Evolutionary conservation across 768 basidiomycete genomes (phyloP), one percentile per base, ranked within the genome.

Genomic region (Lactarius akahatsu): DNA sequence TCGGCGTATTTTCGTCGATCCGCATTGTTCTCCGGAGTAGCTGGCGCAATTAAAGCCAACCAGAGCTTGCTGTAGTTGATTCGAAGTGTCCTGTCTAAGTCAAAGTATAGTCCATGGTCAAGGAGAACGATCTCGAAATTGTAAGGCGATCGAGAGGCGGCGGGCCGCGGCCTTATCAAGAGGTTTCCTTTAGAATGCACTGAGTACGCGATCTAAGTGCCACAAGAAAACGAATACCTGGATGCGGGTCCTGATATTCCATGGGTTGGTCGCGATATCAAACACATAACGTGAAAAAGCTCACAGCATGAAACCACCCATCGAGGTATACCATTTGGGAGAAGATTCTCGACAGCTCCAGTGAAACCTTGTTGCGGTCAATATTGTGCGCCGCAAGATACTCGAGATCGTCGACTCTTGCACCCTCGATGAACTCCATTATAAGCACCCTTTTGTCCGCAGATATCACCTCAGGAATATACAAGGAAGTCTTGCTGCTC

Each of bases 61-160:
- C 96, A 98, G 57, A 98, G 82, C 79, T 89, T 87, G 80, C 88
- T 83, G 72, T 93, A 93, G 74, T 93, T 91, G 59, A 92, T 82
- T 28, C 96, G 86, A 5, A 98, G 79, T 50, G 88, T 81, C 23
- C 85, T 78, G 63, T 93, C 88, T 4, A 99, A 80, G 73, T 97
- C 95, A 71, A 98, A 98, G 76, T 98, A 96, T 20, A 94, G 79
- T 4, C 93, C 96, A 70, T 98, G 96, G 73, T 99, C 97, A 67
- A 99, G 80, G 1, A 98, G 82, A 30, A 93, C 95, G 59, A 98
- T 91, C 74, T 99, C 97, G 71, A 98, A 98, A 74, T 98, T 98
- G 78, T 92, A 92, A 0, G 93, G 92, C 10, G 92, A 94, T 64
- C 79, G 83, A 1, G 92, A 90, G 3, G 67, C 70, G 18, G 73